These are phyloP conservation scores for Penicillium nordicum DNA, from an alignment of 2,329 filamentous ascomycete species.

Conservation along the genomic window DNA sequence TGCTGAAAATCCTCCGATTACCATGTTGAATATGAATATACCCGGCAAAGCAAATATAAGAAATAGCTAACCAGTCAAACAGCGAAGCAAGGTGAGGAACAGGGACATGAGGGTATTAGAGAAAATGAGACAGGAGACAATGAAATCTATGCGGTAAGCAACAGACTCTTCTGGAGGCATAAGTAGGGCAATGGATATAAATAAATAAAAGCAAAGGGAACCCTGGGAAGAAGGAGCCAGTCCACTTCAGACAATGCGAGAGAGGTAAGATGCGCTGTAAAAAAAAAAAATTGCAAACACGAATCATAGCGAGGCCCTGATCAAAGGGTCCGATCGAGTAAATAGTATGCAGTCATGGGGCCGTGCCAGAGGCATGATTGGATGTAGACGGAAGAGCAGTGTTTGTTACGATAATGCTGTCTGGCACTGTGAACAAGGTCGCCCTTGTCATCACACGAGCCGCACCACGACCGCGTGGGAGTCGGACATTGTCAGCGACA, in stretches of 20 bases:
- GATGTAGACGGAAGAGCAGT: conserved; percentile 22
- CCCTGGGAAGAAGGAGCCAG: conserved; percentile 15
- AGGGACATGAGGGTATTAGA: conserved; percentile 5
- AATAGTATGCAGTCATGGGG: conserved; percentile 19
- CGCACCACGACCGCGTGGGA: conserved; percentile 17
- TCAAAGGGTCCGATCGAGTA: background rate
- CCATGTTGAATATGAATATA: background rate
- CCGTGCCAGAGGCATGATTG: conserved; percentile 25
- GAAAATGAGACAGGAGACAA: background rate
- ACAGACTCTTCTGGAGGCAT: background rate
- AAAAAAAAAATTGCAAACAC: conserved; percentile 12
- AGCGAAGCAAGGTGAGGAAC: background rate
- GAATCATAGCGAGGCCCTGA: conserved; percentile 1
- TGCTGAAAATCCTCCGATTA: background rate
- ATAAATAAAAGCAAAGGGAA: background rate
- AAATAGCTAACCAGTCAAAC: background rate
- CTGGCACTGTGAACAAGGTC: conserved; percentile 20
- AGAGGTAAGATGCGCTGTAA: conserved; percentile 8
- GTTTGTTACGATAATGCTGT: conserved; percentile 20
- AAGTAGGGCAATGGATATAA: conserved; percentile 1
- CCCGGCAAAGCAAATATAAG: background rate
- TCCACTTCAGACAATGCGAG: conserved; percentile 13
- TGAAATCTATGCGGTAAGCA: conserved; percentile 5
- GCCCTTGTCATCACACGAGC: conserved; percentile 17
- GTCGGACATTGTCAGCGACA: conserved; percentile 23